Conservation (phyloP, 768 basidiomycete genomes). For the Russula griseocarnosa region DNA sequence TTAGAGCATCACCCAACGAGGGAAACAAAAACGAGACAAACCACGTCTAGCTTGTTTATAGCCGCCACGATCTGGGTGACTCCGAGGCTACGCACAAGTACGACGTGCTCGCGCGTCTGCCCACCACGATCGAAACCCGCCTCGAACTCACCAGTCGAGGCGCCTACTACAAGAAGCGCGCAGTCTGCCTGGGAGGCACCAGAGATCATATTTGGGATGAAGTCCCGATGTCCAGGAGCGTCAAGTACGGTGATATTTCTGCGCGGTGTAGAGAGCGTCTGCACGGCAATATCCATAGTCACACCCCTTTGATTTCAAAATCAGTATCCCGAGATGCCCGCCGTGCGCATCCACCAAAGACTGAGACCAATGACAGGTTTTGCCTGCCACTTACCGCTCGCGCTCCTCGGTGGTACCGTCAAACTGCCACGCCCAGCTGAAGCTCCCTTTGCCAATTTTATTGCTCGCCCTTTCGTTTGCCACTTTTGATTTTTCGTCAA, state of each 20-base stretch:
- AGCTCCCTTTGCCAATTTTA: conserved; percentile 90
- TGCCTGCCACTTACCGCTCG: conserved; percentile 58
- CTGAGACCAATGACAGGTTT: neutral
- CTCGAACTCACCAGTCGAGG: conserved; percentile 89
- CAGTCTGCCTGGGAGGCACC: conserved; percentile 97
- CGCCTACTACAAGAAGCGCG: conserved; percentile 89
- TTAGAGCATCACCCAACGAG: neutral
- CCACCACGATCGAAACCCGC: conserved; percentile 92
- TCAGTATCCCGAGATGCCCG: conserved; percentile 10
- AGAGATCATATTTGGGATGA: conserved; percentile 99
- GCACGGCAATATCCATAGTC: conserved; percentile 94
- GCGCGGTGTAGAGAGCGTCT: conserved; percentile 67
- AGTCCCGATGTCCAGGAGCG: conserved; percentile 95
- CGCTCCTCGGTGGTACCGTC: conserved; percentile 92
- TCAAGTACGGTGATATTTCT: conserved; percentile 90
- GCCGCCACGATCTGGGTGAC: conserved; percentile 89
- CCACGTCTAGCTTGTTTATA: conserved; percentile 93
- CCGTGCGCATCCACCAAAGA: neutral
- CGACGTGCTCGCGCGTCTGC: conserved; percentile 91
- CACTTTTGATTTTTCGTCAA: conserved; percentile 79
- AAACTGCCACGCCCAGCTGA: conserved; percentile 97
- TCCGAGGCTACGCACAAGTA: conserved; percentile 88
- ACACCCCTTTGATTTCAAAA: conserved; percentile 69
- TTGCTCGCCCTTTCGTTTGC: conserved; percentile 87
- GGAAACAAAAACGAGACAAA: conserved; percentile 35